Base-by-base conservation (phyloP, 345 rosid genomes). In the Bretschneidera sinensis region DNA sequence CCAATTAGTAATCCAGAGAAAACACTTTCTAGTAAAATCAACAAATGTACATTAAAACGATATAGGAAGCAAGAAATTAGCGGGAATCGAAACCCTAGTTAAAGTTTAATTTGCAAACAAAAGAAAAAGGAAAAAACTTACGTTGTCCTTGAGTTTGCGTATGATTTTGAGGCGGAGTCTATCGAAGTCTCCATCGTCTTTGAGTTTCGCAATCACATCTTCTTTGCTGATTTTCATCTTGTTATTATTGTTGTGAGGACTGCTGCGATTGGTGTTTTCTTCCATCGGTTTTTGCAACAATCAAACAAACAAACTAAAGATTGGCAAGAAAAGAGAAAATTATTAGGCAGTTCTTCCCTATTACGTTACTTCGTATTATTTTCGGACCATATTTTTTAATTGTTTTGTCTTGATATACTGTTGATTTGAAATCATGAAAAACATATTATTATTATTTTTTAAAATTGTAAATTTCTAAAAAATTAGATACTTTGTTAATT, bases 111-210 rank as follows among this genome's bases (percentile, higher is more conserved):
- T 13, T 13, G 17, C 6, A 24, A 43, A 48, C 16, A 34, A 39
- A 28, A n/a, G 34, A 63, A 34, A 63, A 34, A 18, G 43, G 16
- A 39, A 19, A 39, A 19, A 57, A 22, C 0, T 16, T 54, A 92
- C 98, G 43, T 87, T 82, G 4, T 81, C 88, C 66, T 89, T 87
- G 81, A 92, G 92, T 65, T 84, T 87, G 79, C 90, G 97, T 66
- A 84, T 82, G 78, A 85, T 84, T 57, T 77, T 70, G 76, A 87
- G 92, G 64, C 97, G 98, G 65, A 92, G 98, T 34, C 80, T 78
- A 71, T 87, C 95, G 57, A 87, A 87, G 66, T 85, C 88, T 14
- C 91, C 91, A 54, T 89, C 97, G 66, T 89, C 97, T 61, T 85
- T 92, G 39, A 92, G 88, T 71, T 87, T 89, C 20, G 78, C 70